Conservation (phyloP, 139 green algal species). For the Spirogloea muscicola region DNA sequence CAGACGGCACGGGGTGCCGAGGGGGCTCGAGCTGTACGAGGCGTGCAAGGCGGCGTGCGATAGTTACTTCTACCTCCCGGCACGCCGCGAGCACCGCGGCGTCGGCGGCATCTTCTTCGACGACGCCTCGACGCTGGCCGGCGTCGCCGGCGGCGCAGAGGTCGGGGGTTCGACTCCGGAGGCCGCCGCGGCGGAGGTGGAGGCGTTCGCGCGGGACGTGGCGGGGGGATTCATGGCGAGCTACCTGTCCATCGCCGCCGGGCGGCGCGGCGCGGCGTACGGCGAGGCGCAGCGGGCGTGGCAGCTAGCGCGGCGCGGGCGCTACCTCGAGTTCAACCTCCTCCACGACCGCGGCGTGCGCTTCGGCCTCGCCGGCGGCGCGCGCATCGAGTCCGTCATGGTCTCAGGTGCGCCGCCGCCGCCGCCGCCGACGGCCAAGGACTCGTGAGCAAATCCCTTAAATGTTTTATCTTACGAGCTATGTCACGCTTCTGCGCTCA, state of each 20-base stretch:
- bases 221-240: conserved; percentile 34
- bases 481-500: too few species aligned
- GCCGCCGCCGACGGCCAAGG: too few species aligned
- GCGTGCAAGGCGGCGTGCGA: conserved; percentile 90
- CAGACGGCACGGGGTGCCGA: conserved; percentile 60
- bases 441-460: too few species aligned
- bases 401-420: too few species aligned
- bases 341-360: conserved; percentile 90
- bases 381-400: conserved; percentile 92
- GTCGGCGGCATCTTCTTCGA: conserved; percentile 97
- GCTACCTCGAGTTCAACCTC: conserved; percentile 98
- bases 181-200: not conserved
- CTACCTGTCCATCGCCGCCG: conserved; percentile 62
- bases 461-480: too few species aligned
- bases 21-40: conserved; percentile 68
- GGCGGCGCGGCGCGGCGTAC: conserved; percentile 48
- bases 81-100: conserved; percentile 85
- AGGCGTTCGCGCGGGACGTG: conserved; percentile 56
- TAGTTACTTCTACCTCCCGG: conserved; percentile 95
- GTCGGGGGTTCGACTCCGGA: too few species aligned
- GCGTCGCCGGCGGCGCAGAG: too few species aligned
- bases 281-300: conserved; percentile 75
- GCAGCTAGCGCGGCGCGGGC: conserved; percentile 78
- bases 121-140: too few species aligned
- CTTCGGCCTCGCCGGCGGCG: conserved; percentile 66